These are phyloP conservation scores for Wickerhamiella qilinensis DNA, from an alignment of 805 yeast species.

Conservation along the genomic window DNA sequence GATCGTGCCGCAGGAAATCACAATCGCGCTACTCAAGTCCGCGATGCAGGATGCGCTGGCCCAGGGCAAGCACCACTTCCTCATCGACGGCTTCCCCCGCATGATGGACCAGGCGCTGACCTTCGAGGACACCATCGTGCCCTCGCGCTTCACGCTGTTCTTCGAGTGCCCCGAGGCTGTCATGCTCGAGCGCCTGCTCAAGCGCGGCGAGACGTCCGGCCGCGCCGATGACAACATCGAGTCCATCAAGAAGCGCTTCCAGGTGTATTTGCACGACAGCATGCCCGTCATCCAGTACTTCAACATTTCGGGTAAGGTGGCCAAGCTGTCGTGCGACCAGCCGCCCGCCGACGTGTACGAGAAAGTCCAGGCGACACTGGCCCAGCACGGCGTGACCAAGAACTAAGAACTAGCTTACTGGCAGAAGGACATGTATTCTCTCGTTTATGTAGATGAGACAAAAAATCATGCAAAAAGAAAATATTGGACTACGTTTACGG, in stretches of 20 bases:
- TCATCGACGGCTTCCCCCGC: conserved; percentile 94
- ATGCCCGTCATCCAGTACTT: conserved; percentile 86
- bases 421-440: too few relatives aligned
- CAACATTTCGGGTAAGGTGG: conserved; percentile 56
- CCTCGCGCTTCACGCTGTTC: conserved; percentile 25
- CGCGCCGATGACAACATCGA: conserved; percentile 87
- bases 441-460: too few relatives aligned
- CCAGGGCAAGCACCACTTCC: conserved; percentile 43
- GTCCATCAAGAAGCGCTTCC: conserved; percentile 77
- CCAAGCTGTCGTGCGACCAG: conserved; percentile 62
- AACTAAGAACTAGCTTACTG: too few relatives aligned
- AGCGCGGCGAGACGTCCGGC: conserved; percentile 91
- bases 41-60: conserved; percentile 43
- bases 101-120: conserved; percentile 95
- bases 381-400: conserved; percentile 19
- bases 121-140: conserved; percentile 55
- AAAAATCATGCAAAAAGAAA: too few relatives aligned
- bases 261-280: conserved; percentile 69
- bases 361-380: conserved; percentile 51
- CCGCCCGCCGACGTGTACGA: conserved; percentile 64
- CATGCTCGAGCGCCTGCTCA: conserved; percentile 70
- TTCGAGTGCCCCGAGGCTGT: conserved; percentile 55
- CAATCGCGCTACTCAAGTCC: conserved; percentile 64
- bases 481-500: too few relatives aligned
- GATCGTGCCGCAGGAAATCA: conserved; percentile 87